A percentile compares a stretch with the other conserved stretches of the same genome.
These are phyloP conservation scores for Posidonia oceanica DNA, from an alignment of 116 monocot genomes.

Conservation along the genomic window DNA sequence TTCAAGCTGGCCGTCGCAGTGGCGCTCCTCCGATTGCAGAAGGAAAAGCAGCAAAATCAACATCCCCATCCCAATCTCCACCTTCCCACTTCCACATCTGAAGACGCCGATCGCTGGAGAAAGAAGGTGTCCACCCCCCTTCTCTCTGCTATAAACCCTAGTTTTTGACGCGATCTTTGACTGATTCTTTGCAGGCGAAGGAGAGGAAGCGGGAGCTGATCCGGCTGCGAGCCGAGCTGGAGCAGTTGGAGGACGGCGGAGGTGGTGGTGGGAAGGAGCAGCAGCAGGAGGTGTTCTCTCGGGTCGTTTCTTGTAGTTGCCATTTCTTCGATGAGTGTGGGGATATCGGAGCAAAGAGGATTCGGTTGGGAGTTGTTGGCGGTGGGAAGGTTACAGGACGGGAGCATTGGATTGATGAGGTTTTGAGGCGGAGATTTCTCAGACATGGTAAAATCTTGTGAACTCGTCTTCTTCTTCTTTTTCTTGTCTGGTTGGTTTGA, in stretches of 20 bases:
- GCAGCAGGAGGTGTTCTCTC: constrained; percentile 29
- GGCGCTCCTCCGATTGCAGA: constrained; percentile 52
- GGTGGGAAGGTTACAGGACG: constrained; percentile 3
- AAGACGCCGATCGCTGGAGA: constrained; percentile 53
- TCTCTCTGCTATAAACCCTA: neutral
- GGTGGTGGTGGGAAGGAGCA: constrained; percentile 23
- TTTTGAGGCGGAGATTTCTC: constrained; percentile 74
- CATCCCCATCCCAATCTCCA: neutral
- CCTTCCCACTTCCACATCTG: constrained; percentile 18
- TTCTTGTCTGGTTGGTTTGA: neutral
- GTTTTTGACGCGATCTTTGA: too few relatives aligned
- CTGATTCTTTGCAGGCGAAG: constrained; percentile 57
- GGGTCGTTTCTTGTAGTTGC: constrained; percentile 71
- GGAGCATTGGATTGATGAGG: constrained; percentile 66
- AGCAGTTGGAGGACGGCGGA: constrained; percentile 50
- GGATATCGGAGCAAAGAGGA: constrained; percentile 9
- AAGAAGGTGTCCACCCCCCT: constrained; percentile 32
- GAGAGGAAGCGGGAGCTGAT: constrained; percentile 70
- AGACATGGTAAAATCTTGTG: constrained; percentile 40
- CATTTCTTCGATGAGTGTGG: constrained; percentile 79
- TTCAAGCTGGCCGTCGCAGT: constrained; percentile 64
- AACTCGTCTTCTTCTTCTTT: neutral
- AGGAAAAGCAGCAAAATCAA: constrained; percentile 11
- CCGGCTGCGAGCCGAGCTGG: constrained; percentile 64
- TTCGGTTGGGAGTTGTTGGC: constrained; percentile 3